These are phyloP conservation scores for Casuarina glauca DNA, from an alignment of 306 rosid species.

Conservation along the genomic window DNA sequence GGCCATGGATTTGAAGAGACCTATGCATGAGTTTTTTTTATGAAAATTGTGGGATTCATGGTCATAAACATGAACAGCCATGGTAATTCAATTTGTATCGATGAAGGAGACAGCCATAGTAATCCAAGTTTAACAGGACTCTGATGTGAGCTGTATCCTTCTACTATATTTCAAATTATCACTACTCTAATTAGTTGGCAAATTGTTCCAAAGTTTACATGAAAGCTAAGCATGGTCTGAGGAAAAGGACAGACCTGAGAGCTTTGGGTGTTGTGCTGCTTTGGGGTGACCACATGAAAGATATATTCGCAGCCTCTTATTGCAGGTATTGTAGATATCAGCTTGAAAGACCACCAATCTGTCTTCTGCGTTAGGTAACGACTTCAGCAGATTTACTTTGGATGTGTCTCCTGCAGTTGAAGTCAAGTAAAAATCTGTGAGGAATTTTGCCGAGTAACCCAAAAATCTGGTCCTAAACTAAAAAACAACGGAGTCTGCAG, in stretches of 20 bases:
- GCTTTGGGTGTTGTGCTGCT: slow-evolving; percentile 23
- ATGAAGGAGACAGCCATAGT: too few species aligned
- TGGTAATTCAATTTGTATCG: too few species aligned
- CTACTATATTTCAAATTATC: slow-evolving; percentile 27
- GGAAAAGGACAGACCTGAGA: slow-evolving; percentile 32
- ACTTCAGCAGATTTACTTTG: slow-evolving; percentile 36
- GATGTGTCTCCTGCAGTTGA: slow-evolving; percentile 38
- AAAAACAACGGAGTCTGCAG: too few species aligned
- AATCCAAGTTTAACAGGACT: too few species aligned
- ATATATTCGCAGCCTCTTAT: slow-evolving; percentile 47
- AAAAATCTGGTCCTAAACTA: too few species aligned
- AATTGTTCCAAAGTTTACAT: too few species aligned
- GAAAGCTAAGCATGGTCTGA: background rate
- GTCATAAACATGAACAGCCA: too few species aligned
- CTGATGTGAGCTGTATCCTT: slow-evolving; percentile 24
- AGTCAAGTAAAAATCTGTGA: background rate
- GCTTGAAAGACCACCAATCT: slow-evolving; percentile 48
- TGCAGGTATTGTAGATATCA: slow-evolving; percentile 41
- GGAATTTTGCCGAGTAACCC: too few species aligned
- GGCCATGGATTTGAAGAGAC: too few species aligned
- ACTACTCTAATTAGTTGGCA: background rate
- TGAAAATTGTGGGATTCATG: too few species aligned
- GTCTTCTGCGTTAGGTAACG: slow-evolving; percentile 34
- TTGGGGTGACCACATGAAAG: slow-evolving; percentile 50
- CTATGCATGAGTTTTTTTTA: too few species aligned